A percentile compares a stretch with the other conserved stretches of the same genome.
Conservation (phyloP, 441 rosid species). For the Omphalea diandra region DNA sequence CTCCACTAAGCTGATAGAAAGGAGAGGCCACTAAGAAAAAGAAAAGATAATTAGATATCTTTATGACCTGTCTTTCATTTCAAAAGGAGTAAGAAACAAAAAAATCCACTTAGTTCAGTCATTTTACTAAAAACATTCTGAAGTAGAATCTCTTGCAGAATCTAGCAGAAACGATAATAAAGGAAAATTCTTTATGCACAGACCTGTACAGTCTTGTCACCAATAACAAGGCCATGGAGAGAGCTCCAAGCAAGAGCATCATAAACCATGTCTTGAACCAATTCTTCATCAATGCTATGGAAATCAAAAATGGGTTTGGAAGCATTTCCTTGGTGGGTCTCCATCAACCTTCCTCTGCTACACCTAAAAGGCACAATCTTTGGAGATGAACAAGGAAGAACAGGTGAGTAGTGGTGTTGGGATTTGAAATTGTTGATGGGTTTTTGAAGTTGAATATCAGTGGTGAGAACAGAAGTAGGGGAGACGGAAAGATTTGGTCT, state of each 20-base stretch:
- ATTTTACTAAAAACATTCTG: background rate
- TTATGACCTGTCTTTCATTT: background rate
- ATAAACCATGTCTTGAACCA: slow-evolving; percentile 65
- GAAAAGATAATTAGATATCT: background rate
- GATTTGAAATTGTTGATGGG: slow-evolving; percentile 12
- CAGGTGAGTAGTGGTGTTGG: slow-evolving; percentile 7
- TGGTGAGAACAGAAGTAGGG: slow-evolving; percentile 14
- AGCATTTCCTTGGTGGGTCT: slow-evolving; percentile 30
- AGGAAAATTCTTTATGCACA: background rate
- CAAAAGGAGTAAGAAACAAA: background rate
- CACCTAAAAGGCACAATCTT: slow-evolving; percentile 44
- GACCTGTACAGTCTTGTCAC: slow-evolving; percentile 74
- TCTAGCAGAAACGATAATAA: background rate
- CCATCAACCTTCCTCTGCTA: slow-evolving; percentile 48
- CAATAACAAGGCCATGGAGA: slow-evolving; percentile 91
- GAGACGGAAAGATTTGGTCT: slow-evolving; percentile 28
- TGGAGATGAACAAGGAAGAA: slow-evolving; percentile 15
- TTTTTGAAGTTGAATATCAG: slow-evolving; percentile 8
- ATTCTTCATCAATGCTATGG: slow-evolving; percentile 49
- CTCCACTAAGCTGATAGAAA: background rate
- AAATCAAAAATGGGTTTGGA: slow-evolving; percentile 43
- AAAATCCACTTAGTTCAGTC: background rate
- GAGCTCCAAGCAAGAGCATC: slow-evolving; percentile 99
- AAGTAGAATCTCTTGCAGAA: no score
- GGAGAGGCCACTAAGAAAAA: background rate